Evolutionary conservation across 768 basidiomycete genomes (phyloP).

Genomic region (Naganishia randhawae): DNA sequence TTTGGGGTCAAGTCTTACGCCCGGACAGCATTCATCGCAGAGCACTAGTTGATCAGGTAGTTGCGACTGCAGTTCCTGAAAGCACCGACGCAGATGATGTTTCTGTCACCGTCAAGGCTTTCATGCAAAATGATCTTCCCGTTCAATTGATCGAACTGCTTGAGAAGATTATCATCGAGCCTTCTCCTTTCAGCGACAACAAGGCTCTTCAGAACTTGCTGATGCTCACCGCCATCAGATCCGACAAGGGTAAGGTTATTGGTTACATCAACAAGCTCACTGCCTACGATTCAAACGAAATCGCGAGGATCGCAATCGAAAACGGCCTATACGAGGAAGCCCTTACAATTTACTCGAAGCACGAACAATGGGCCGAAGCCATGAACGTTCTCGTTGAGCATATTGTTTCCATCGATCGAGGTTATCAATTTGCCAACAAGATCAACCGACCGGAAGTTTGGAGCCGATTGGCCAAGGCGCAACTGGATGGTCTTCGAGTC

Average conservation of each 20-base stretch:
- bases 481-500: conserved; percentile 94
- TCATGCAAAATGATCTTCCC: conserved; percentile 93
- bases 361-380: conserved; percentile 88
- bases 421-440: conserved; percentile 90
- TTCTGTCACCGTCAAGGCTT: conserved; percentile 95
- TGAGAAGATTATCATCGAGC: conserved; percentile 97
- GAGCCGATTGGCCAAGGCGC: conserved; percentile 96
- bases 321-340: conserved; percentile 95
- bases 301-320: conserved; percentile 93
- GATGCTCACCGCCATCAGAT: conserved; percentile 89
- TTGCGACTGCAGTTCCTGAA: conserved; percentile 92
- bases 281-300: conserved; percentile 90
- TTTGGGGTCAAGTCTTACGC: conserved; percentile 92
- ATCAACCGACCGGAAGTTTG: conserved; percentile 95
- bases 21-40: conserved; percentile 88
- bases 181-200: conserved; percentile 96
- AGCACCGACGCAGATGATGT: conserved; percentile 98
- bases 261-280: conserved; percentile 95
- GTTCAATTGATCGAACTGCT: conserved; percentile 93
- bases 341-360: conserved; percentile 94
- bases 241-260: conserved; percentile 97
- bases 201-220: conserved; percentile 91
- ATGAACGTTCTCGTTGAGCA: conserved; percentile 98
- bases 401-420: conserved; percentile 94
- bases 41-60: conserved; percentile 87